These are phyloP conservation scores for Talaromyces sp. DNA, from an alignment of 2,329 filamentous ascomycete genomes.

Conservation along the genomic window DNA sequence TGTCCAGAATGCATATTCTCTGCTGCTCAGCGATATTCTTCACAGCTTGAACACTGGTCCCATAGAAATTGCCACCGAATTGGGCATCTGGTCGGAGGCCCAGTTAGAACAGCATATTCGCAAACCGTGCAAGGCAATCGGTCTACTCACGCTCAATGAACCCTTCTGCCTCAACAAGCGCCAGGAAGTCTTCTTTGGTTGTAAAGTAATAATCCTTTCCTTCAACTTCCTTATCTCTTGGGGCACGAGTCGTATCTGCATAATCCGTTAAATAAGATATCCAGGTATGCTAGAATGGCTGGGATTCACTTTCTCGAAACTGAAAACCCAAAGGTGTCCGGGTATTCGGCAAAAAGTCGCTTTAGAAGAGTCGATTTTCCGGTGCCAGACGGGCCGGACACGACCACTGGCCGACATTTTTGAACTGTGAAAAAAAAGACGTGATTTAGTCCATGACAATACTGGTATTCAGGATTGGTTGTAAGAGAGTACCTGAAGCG, in stretches of 20 bases:
- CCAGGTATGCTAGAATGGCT: constrained; percentile 10
- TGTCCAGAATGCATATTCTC: constrained; percentile 79
- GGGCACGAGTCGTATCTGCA: constrained; percentile 71
- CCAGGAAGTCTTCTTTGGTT: constrained; percentile 61
- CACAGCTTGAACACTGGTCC: constrained; percentile 76
- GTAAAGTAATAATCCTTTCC: constrained; percentile 81
- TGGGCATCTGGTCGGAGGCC: constrained; percentile 51
- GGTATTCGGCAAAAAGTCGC: constrained; percentile 37
- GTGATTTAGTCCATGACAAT: not conserved
- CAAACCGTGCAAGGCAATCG: too few relatives aligned
- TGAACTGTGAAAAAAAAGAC: constrained; percentile 2
- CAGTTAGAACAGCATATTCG: not conserved
- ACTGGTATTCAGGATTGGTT: not conserved
- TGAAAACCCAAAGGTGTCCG: constrained; percentile 40
- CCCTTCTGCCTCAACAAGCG: constrained; percentile 61
- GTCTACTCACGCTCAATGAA: constrained; percentile 66
- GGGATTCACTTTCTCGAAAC: constrained; percentile 30
- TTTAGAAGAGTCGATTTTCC: constrained; percentile 42
- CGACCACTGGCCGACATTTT: constrained; percentile 33
- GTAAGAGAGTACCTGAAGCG: not conserved
- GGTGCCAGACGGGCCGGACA: constrained; percentile 38
- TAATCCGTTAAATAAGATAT: constrained; percentile 3
- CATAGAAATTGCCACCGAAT: constrained; percentile 84
- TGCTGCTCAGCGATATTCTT: constrained; percentile 67
- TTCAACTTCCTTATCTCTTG: constrained; percentile 69